These are phyloP conservation scores for Magnusiomyces suaveolens DNA, from an alignment of 1,139 yeast genomes.

Conservation along the genomic window DNA sequence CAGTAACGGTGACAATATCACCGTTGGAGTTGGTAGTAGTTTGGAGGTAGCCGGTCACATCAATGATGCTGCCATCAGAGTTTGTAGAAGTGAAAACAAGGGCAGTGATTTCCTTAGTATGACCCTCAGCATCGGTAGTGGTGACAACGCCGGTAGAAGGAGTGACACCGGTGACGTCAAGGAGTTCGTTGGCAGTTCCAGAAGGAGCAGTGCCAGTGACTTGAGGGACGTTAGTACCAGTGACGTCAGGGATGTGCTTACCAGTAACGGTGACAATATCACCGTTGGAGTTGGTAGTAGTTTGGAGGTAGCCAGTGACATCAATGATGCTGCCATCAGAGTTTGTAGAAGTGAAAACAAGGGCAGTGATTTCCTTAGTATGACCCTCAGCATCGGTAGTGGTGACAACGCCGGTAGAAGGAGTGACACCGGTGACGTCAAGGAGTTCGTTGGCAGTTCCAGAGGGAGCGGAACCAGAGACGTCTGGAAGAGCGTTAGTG, in stretches of 20 bases:
- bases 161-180: too few relatives aligned
- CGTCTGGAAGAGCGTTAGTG: neutral
- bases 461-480: neutral
- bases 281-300: slow-evolving; percentile 1
- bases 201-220: neutral
- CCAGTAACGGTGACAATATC: neutral
- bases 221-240: neutral
- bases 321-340: too few relatives aligned
- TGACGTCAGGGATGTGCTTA: neutral
- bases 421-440: too few relatives aligned
- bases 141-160: too few relatives aligned
- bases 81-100: neutral
- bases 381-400: too few relatives aligned
- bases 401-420: too few relatives aligned
- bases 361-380: too few relatives aligned
- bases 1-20: neutral
- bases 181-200: slow-evolving; percentile 1
- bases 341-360: too few relatives aligned
- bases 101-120: neutral
- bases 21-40: slow-evolving; percentile 2
- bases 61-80: neutral
- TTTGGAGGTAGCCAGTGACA: neutral
- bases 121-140: too few relatives aligned
- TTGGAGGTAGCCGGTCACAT: neutral
- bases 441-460: neutral